These are phyloP conservation scores for Arxiozyma heterogenica DNA, from an alignment of 1,139 yeast genomes.

Conservation along the genomic window DNA sequence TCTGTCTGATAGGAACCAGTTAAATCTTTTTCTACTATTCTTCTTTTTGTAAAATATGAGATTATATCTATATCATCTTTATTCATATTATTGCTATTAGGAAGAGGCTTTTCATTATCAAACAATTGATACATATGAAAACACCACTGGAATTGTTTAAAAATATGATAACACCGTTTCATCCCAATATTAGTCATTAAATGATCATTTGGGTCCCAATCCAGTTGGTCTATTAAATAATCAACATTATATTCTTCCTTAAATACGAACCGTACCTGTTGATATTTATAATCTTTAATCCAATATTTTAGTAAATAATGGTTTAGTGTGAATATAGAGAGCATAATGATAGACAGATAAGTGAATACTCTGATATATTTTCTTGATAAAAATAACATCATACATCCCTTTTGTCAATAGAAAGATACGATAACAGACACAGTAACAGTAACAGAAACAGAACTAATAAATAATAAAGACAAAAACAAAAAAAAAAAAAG, in stretches of 20 bases:
- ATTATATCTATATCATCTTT: neutral
- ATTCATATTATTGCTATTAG: neutral
- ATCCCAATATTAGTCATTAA: slow-evolving; percentile 15
- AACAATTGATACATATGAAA: neutral
- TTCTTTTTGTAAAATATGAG: neutral
- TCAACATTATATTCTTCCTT: neutral
- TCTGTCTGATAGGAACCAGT: slow-evolving; percentile 13
- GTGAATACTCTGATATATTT: slow-evolving; percentile 1
- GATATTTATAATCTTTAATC: slow-evolving; percentile 1
- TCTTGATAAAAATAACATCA: slow-evolving; percentile 1
- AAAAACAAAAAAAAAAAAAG: too few relatives aligned
- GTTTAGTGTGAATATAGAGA: neutral
- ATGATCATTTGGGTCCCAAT: neutral
- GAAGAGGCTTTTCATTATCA: neutral
- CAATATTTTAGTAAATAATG: slow-evolving; percentile 1
- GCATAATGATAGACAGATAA: neutral
- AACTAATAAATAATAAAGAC: too few relatives aligned
- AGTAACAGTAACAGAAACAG: too few relatives aligned
- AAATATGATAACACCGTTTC: slow-evolving; percentile 16
- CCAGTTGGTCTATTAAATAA: neutral
- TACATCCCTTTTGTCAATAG: neutral
- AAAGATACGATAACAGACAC: too few relatives aligned
- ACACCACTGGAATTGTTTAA: slow-evolving; percentile 12
- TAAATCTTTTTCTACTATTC: slow-evolving; percentile 16
- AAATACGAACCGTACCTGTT: neutral